These are phyloP conservation scores for Pythium aquatile DNA, from an alignment of 352 stramenopile species.

Conservation along the genomic window DNA sequence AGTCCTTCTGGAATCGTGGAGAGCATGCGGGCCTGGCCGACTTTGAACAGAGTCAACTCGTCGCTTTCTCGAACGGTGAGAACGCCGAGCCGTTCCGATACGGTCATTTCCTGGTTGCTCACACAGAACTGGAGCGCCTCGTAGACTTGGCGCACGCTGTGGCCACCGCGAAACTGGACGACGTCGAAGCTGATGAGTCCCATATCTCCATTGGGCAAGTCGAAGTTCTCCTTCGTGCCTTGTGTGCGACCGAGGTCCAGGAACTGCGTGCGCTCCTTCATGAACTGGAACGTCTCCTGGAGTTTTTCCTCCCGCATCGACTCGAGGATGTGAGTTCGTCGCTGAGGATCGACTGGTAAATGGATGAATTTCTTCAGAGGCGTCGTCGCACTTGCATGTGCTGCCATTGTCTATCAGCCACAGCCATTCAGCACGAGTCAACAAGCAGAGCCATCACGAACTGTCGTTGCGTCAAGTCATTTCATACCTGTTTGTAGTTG, in stretches of 20 bases:
- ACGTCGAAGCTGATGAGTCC: conserved; percentile 6
- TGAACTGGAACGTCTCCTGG: conserved; percentile 1
- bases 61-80: conserved; percentile 25
- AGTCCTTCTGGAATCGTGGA: conserved; percentile 5
- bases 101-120: conserved; percentile 20
- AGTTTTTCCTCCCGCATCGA: background rate
- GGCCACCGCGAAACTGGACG: background rate
- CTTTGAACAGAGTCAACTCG: background rate
- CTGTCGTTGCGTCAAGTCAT: background rate
- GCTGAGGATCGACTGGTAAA: conserved; percentile 2
- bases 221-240: background rate
- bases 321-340: background rate
- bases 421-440: too few relatives aligned
- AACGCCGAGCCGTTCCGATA: conserved; percentile 20
- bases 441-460: too few relatives aligned
- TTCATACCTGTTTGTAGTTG: background rate
- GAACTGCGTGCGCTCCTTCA: conserved; percentile 10
- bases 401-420: background rate
- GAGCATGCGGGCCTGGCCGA: conserved; percentile 12
- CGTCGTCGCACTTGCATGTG: background rate
- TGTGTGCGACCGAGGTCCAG: conserved; percentile 2
- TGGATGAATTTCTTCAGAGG: conserved; percentile 16
- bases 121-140: conserved; percentile 18
- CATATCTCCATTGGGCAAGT: conserved; percentile 9
- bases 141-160: conserved; percentile 11